Percentiles rank a stretch among this genome's conserved stretches.
Evolutionary conservation across 805 yeast species (phyloP).

Genomic region (Pichia insulana): DNA sequence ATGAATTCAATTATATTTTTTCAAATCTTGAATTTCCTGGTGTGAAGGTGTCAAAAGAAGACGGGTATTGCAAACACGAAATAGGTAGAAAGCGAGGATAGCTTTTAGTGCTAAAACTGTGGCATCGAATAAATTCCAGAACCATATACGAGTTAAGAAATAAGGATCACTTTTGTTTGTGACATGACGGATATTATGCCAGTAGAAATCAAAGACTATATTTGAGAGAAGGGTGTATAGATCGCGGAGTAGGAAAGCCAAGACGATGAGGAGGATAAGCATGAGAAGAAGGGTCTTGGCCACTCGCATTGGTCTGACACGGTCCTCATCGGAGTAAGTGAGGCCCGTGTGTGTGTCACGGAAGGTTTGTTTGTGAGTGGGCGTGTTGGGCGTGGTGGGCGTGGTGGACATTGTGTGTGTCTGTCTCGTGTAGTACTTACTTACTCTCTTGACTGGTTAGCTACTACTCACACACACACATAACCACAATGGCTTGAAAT

Average conservation of each 20-base stretch:
- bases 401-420: no score
- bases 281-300: conserved; percentile 5
- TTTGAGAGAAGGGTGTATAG: background rate
- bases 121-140: conserved; percentile 8
- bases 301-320: conserved; percentile 2
- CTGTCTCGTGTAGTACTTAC: no score
- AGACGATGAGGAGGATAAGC: background rate
- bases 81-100: conserved; percentile 11
- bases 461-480: no score
- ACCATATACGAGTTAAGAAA: conserved; percentile 1
- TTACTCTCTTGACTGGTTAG: no score
- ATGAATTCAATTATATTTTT: conserved; percentile 23
- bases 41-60: conserved; percentile 14
- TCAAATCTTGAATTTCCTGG: conserved; percentile 21
- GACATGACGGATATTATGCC: conserved; percentile 6
- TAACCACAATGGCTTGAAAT: no score
- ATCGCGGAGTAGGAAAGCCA: background rate
- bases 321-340: conserved; percentile 7
- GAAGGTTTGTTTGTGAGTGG: background rate
- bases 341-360: conserved; percentile 3
- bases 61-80: conserved; percentile 16
- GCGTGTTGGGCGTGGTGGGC: no score
- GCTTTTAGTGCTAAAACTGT: conserved; percentile 14
- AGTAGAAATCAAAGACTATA: conserved; percentile 6
- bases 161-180: background rate